Conservation (phyloP, 441 rosid genomes). For the Brassica hybrid region DNA sequence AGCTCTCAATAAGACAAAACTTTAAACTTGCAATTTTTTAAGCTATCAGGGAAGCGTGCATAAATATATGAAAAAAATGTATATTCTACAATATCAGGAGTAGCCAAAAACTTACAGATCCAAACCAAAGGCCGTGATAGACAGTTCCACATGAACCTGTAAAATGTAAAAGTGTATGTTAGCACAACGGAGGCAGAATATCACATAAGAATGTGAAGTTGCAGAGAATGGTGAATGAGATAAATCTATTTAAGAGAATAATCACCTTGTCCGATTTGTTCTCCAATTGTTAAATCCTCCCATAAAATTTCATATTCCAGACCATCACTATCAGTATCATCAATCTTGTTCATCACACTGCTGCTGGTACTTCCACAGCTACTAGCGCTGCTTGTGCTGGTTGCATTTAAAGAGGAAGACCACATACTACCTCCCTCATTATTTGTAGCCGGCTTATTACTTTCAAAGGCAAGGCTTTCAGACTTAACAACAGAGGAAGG, state of each 20-base stretch:
- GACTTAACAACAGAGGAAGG: slow-evolving; percentile 26
- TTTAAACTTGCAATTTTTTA: slow-evolving; percentile 13
- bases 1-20: slow-evolving; percentile 31
- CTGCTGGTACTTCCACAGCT: slow-evolving; percentile 92
- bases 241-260: not conserved
- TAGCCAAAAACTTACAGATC: slow-evolving; percentile 81
- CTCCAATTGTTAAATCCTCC: slow-evolving; percentile 89
- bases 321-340: slow-evolving; percentile 65
- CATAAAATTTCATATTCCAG: slow-evolving; percentile 90
- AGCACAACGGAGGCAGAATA: too few species aligned
- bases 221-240: not conserved
- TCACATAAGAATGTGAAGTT: not conserved
- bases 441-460: slow-evolving; percentile 51
- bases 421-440: slow-evolving; percentile 81
- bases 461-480: slow-evolving; percentile 43
- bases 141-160: too few species aligned
- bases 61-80: slow-evolving; percentile 17
- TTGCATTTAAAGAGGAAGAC: slow-evolving; percentile 79
- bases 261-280: slow-evolving; percentile 94
- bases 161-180: too few species aligned
- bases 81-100: too few species aligned
- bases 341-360: slow-evolving; percentile 75
- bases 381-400: slow-evolving; percentile 92
- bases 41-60: not conserved
- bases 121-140: slow-evolving; percentile 96